Conservation (phyloP, 2,329 filamentous ascomycete species). For the Neoascochyta sp. region DNA sequence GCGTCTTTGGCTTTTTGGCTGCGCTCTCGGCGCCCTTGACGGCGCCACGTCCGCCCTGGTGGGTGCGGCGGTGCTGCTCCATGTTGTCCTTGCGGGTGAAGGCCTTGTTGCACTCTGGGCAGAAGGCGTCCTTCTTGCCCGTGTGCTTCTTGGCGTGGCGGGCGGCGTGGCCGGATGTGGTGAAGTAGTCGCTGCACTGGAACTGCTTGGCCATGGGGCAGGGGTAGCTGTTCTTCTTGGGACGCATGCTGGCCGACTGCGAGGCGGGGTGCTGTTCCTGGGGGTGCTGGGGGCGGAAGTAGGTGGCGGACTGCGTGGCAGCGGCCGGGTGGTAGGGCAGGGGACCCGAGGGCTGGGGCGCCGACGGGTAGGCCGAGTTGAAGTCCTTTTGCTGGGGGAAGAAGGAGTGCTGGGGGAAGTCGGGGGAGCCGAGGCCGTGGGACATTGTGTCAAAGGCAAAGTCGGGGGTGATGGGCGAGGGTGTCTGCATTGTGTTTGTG, state of each 20-base stretch:
- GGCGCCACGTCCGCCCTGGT: constrained; percentile 54
- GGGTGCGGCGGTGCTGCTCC: constrained; percentile 79
- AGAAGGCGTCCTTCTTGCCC: constrained; percentile 72
- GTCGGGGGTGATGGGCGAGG: constrained; percentile 48
- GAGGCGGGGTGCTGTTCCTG: constrained; percentile 28
- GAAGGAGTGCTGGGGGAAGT: constrained; percentile 26
- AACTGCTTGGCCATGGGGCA: constrained; percentile 69
- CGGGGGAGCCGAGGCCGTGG: constrained; percentile 24
- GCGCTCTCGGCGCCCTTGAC: constrained; percentile 32
- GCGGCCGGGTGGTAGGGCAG: constrained; percentile 21
- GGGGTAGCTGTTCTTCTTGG: constrained; percentile 66
- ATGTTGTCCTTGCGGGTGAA: constrained; percentile 83
- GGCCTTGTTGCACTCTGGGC: constrained; percentile 69
- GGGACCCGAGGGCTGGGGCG: constrained; percentile 20
- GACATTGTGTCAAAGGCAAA: constrained; percentile 28
- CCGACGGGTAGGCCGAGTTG: constrained; percentile 21
- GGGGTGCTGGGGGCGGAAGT: constrained; percentile 13
- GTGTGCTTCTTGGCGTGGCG: constrained; percentile 82
- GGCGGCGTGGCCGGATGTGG: constrained; percentile 80
- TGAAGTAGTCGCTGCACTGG: constrained; percentile 75
- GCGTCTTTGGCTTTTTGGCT: constrained; percentile 38
- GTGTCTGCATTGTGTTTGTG: constrained; percentile 42
- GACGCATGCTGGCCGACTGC: constrained; percentile 41
- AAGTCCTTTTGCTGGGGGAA: constrained; percentile 28
- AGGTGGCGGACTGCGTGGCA: constrained; percentile 9